Evolutionary conservation across 495 filamentous ascomycete genomes (phyloP), one percentile per base, ranked within the genome.

Genomic region (Clohesyomyces aquaticus): DNA sequence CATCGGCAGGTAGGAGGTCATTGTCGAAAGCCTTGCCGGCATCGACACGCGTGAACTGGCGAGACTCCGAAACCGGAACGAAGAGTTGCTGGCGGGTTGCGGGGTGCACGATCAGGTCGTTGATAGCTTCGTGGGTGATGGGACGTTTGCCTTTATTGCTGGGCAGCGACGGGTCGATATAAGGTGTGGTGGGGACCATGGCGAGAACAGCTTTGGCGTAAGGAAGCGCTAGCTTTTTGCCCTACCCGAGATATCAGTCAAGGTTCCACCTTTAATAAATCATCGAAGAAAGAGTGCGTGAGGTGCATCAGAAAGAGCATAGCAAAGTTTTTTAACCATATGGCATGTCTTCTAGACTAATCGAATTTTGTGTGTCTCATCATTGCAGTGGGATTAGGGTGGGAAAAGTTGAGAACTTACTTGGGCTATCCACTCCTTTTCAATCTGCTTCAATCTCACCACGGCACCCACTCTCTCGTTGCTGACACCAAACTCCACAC

Each of bases 281-380:
- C 12, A 12, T n/a, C 11, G 4, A 12, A 32, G 19, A n/a, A 4
- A 14, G 18, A 38, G 49, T n/a, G 21, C 2, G 25, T 18, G 26
- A 32, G 10, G 47, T 45, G 49, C 2, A 49, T 63, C 61, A 65
- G 80, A 81, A 79, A 78, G 75, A 79, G 68, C 68, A 74, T 70
- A 67, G 78, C 73, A 75, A 74, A 57, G 73, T 72, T 73, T 66
- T 67, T 72, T 81, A 82, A 83, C 81, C 81, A 83, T 74, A 71
- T 79, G 65, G 78, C 68, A 27, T 85, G 91, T 97, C 93, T 96
- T 97, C 81, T 93, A 97, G 93, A 97, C 93, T 96, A 96, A 98
- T 97, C 93, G 92, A 88, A 81, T 79, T 82, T 80, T 72, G 56
- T 83, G 82, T 83, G 82, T 84, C 80, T 90, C 88, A 87, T 88